Percentiles rank a stretch among this genome's conserved stretches.
Evolutionary conservation across 2,329 filamentous ascomycete genomes (phyloP).

Genomic region (Venturia nashicola): DNA sequence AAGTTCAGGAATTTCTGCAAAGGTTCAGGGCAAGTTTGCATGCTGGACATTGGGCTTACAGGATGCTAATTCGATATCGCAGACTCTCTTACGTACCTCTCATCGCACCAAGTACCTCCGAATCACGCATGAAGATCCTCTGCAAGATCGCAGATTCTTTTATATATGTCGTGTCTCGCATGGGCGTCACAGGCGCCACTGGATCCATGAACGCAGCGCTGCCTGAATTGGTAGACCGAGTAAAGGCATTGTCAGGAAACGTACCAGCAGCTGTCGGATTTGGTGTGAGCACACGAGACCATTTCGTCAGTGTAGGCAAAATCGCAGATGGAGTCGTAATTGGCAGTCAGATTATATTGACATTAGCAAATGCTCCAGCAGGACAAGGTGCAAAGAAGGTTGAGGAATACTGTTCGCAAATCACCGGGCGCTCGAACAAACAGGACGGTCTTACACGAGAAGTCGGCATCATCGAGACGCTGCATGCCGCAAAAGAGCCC

Average conservation of each 20-base stretch:
- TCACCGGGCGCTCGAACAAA: conserved; percentile 45
- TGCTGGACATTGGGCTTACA: neutral
- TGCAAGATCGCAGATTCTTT: conserved; percentile 97
- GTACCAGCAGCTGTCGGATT: conserved; percentile 89
- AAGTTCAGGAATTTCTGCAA: conserved; percentile 79
- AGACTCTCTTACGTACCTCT: conserved; percentile 92
- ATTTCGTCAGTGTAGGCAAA: conserved; percentile 74
- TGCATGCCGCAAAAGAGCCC: conserved; percentile 48
- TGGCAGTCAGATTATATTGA: conserved; percentile 86
- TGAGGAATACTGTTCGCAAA: conserved; percentile 72
- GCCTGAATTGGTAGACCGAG: conserved; percentile 67
- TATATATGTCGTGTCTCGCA: conserved; percentile 95
- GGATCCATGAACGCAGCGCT: conserved; percentile 72
- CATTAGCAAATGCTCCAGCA: conserved; percentile 54
- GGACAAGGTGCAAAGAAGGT: conserved; percentile 61
- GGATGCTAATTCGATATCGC: neutral
- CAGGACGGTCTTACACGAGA: conserved; percentile 45
- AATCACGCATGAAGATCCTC: conserved; percentile 85
- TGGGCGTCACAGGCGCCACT: conserved; percentile 89
- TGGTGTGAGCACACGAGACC: conserved; percentile 87
- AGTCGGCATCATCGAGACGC: conserved; percentile 57
- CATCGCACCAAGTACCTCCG: conserved; percentile 87
- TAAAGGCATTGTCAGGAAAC: conserved; percentile 86
- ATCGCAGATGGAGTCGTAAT: conserved; percentile 93
- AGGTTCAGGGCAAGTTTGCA: conserved; percentile 50